Percentiles rank a stretch among this genome's conserved stretches.
These are phyloP conservation scores for Usnea hakonensis DNA, from an alignment of 495 filamentous ascomycete species.

Conservation along the genomic window DNA sequence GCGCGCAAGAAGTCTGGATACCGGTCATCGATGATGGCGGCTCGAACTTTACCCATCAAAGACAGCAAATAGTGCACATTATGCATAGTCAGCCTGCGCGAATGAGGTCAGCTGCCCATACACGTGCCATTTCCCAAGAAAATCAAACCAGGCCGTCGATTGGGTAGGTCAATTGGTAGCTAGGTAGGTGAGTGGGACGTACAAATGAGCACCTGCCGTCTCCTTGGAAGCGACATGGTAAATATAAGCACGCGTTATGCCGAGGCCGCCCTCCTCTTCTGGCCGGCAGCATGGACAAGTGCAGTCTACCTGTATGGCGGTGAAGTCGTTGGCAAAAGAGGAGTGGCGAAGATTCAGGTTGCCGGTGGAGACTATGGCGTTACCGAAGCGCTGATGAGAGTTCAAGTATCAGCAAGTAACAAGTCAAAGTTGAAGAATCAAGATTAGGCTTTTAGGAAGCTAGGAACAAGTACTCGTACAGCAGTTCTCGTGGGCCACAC, in stretches of 20 bases:
- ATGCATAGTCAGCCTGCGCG: slow-evolving; percentile 69
- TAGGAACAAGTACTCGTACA: slow-evolving; percentile 28
- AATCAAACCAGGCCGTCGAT: neutral
- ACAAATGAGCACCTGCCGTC: slow-evolving; percentile 88
- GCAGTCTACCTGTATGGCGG: slow-evolving; percentile 74
- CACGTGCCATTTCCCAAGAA: neutral
- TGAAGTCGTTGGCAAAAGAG: slow-evolving; percentile 69
- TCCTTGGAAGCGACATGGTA: slow-evolving; percentile 90
- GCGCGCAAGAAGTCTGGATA: slow-evolving; percentile 71
- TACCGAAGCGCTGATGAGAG: slow-evolving; percentile 66
- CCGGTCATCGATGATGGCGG: slow-evolving; percentile 73
- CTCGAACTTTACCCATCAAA: slow-evolving; percentile 65
- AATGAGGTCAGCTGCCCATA: neutral
- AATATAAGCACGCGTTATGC: slow-evolving; percentile 81
- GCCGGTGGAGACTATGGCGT: slow-evolving; percentile 76
- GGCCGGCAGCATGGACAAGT: slow-evolving; percentile 70
- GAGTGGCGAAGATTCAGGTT: slow-evolving; percentile 74
- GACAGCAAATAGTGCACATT: slow-evolving; percentile 86
- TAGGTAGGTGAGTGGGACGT: slow-evolving; percentile 23
- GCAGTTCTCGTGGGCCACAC: slow-evolving; percentile 97
- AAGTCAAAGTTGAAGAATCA: too few species aligned
- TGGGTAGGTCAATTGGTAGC: too few species aligned
- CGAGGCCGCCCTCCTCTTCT: slow-evolving; percentile 60
- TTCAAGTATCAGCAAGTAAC: neutral
- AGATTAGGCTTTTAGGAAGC: too few species aligned